Evolutionary conservation across 805 yeast genomes (phyloP), one percentile per base, ranked within the genome.

Genomic region (Ogataea ganodermae): DNA sequence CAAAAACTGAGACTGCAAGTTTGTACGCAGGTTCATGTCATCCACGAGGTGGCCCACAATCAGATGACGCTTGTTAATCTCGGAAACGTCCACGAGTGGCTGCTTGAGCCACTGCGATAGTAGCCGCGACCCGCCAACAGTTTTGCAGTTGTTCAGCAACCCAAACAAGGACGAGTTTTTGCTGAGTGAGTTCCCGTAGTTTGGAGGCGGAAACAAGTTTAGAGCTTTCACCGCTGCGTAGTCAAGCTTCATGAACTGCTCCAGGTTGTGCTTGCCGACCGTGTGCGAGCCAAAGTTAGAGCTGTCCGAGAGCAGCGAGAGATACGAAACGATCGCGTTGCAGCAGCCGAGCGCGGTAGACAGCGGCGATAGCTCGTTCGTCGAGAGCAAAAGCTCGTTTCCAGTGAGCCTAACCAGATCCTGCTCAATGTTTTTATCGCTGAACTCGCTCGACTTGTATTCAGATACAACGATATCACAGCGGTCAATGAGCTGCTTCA

Each of bases 21-120:
- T 71, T 10, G 83, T 79, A 49, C 96, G 75, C 45, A 86, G 61
- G 52, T 79, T 80, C 5, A 89, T 68, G 56, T 90, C 87, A 26
- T 84, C 78, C n/a, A 87, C 73, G 53, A 94, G 68, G 49, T 78
- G 75, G 22, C 81, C 85, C n/a, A 92, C 96, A 42, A 94, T 69
- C 6, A 71, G 65, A 54, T 88, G 97, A 42, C 99, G 76, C 36
- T 81, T 73, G 32, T 69, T 65, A 32, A 94, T 90, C 42, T 74
- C 80, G 0, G 57, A 60, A 9, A 76, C 61, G 54, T 81, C 81
- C 44, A 96, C 83, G 41, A 94, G 74, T 0, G 99, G 99, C 67
- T 94, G 99, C 61, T 92, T 94, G 51, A 94, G 74, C 99, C 99
- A 94, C 61, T 89, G 96, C 13, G 94, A 83, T 21, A 94, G 75